Percentiles rank a stretch among this genome's conserved stretches.
phyloP scores from a whole-genome alignment of 495 filamentous ascomycete genomes.

The Bacidia rubella region DNA sequence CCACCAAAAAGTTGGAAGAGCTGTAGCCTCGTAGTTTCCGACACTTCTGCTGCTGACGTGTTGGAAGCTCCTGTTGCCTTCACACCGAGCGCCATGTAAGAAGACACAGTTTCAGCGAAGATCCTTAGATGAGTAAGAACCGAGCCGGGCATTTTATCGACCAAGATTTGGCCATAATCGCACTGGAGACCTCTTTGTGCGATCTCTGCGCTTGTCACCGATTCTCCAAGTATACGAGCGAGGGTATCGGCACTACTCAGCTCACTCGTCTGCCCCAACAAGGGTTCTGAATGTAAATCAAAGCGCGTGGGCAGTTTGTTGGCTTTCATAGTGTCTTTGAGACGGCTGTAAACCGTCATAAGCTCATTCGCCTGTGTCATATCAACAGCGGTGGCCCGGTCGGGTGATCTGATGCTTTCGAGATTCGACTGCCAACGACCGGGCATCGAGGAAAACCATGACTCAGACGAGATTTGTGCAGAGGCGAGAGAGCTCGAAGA shows the following conservation, averaged over 20 bases:
- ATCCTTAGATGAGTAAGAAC: slow-evolving; percentile 80
- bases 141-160: slow-evolving; percentile 76
- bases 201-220: slow-evolving; percentile 86
- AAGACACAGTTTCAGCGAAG: slow-evolving; percentile 72
- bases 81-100: slow-evolving; percentile 68
- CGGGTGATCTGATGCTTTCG: slow-evolving; percentile 28
- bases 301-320: slow-evolving; percentile 51
- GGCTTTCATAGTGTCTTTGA: slow-evolving; percentile 60
- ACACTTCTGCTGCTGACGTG: slow-evolving; percentile 52
- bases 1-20: slow-evolving; percentile 62
- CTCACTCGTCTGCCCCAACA: no score
- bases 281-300: slow-evolving; percentile 28
- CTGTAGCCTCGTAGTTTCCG: slow-evolving; percentile 55
- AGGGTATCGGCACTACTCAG: slow-evolving; percentile 54
- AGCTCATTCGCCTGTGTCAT: slow-evolving; percentile 51
- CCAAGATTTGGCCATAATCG: slow-evolving; percentile 55
- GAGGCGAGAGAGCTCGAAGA: slow-evolving; percentile 20
- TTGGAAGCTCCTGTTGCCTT: slow-evolving; percentile 45
- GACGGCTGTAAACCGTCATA: slow-evolving; percentile 62
- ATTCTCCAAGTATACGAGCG: slow-evolving; percentile 62
- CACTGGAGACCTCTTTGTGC: slow-evolving; percentile 76
- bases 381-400: slow-evolving; percentile 24
- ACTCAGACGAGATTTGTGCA: slow-evolving; percentile 17
- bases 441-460: slow-evolving; percentile 31
- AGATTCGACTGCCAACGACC: slow-evolving; percentile 28